Percentiles rank a stretch among this genome's conserved stretches.
These are phyloP conservation scores for Mucor irregularis DNA, from an alignment of 371 early-diverging fungal species.

Conservation along the genomic window DNA sequence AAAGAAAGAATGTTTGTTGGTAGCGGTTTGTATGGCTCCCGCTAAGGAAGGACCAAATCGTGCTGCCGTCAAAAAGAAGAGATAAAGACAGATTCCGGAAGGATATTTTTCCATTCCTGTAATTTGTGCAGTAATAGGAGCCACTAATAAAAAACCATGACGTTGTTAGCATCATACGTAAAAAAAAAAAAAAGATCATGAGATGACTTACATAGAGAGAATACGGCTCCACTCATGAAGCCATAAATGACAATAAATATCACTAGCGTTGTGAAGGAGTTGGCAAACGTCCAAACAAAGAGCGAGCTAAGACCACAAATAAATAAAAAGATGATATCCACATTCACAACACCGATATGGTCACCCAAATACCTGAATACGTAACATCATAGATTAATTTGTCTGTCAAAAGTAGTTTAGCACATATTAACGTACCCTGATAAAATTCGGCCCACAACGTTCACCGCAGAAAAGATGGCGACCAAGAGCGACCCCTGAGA, in stretches of 20 bases:
- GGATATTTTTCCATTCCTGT: constrained; percentile 40
- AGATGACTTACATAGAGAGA: constrained; percentile 27
- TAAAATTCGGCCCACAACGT: constrained; percentile 33
- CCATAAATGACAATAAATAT: constrained; percentile 63
- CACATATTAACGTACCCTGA: constrained; percentile 23
- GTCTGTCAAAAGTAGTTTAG: not conserved
- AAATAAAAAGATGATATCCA: constrained; percentile 46
- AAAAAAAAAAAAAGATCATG: not conserved
- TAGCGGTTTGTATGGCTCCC: constrained; percentile 36
- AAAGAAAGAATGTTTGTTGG: constrained; percentile 30
- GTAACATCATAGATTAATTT: not conserved
- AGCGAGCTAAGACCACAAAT: constrained; percentile 51
- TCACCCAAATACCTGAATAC: constrained; percentile 35
- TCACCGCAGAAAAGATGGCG: constrained; percentile 32
- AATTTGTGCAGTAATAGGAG: constrained; percentile 41
- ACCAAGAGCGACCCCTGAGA: constrained; percentile 36
- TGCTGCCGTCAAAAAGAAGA: constrained; percentile 33
- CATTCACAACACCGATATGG: constrained; percentile 59
- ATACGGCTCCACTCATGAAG: constrained; percentile 56
- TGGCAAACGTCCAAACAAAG: constrained; percentile 64
- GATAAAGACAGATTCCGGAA: constrained; percentile 34
- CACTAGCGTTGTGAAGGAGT: constrained; percentile 41
- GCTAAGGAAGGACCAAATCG: constrained; percentile 40
- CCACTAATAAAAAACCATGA: constrained; percentile 26
- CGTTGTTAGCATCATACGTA: too few relatives aligned